Evolutionary conservation across 2,329 filamentous ascomycete genomes (phyloP).

Genomic region (Cordyceps javanica): DNA sequence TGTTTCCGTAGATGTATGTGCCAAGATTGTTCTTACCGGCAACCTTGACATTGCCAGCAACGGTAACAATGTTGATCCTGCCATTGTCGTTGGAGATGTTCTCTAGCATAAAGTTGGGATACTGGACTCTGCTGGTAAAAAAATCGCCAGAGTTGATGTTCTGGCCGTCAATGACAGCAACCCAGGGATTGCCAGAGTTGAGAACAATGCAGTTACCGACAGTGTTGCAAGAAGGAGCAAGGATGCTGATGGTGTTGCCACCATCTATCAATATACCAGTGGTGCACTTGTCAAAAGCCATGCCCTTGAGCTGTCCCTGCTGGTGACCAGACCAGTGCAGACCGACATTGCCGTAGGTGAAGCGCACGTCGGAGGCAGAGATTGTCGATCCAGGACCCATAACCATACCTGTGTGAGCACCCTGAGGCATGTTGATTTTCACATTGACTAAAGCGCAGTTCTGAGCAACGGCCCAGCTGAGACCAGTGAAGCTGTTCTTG

Average conservation of each 20-base stretch:
- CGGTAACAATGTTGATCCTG: slow-evolving; percentile 16
- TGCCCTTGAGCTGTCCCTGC: slow-evolving; percentile 10
- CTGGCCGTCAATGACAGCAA: slow-evolving; percentile 5
- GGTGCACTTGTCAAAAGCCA: slow-evolving; percentile 10
- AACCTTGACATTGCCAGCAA: background rate
- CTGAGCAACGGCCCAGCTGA: slow-evolving; percentile 19
- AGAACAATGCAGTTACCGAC: slow-evolving; percentile 9
- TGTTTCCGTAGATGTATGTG: slow-evolving; percentile 38
- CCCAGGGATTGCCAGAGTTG: slow-evolving; percentile 3
- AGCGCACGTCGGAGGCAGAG: slow-evolving; percentile 16
- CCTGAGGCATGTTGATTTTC: slow-evolving; percentile 12
- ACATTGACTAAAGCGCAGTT: slow-evolving; percentile 19
- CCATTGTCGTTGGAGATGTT: slow-evolving; percentile 18
- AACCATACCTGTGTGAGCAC: slow-evolving; percentile 17
- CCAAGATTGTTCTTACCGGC: slow-evolving; percentile 25
- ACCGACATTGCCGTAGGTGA: slow-evolving; percentile 17
- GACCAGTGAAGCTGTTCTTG: slow-evolving; percentile 13
- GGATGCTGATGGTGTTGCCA: slow-evolving; percentile 9
- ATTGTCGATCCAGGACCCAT: slow-evolving; percentile 16
- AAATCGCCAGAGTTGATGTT: slow-evolving; percentile 9
- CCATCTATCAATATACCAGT: slow-evolving; percentile 13
- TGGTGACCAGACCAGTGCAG: slow-evolving; percentile 16
- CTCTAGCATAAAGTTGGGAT: slow-evolving; percentile 11
- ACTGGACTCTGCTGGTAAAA: slow-evolving; percentile 3
- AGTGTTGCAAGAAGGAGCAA: slow-evolving; percentile 4